Evolutionary conservation across 2,329 filamentous ascomycete genomes (phyloP).

Genomic region (Exophiala calicioides): DNA sequence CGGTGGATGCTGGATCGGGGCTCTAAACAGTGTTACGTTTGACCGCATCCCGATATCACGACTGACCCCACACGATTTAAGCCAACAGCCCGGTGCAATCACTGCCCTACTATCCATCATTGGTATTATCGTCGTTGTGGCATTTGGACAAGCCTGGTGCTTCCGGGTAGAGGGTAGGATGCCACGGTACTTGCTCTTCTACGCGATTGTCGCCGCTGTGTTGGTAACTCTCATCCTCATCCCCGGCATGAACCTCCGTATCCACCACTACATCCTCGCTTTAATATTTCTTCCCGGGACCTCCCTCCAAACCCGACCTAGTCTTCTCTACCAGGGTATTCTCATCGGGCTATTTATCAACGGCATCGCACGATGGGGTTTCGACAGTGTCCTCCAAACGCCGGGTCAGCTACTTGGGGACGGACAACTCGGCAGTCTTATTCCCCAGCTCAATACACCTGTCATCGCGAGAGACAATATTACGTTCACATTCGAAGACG

Average conservation of each 20-base stretch:
- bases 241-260: conserved; percentile 60
- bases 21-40: conserved; percentile 64
- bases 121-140: conserved; percentile 51
- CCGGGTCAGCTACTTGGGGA: conserved; percentile 50
- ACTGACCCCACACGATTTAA: conserved; percentile 61
- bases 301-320: conserved; percentile 59
- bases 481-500: conserved; percentile 5
- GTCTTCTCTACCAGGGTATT: conserved; percentile 62
- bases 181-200: conserved; percentile 52
- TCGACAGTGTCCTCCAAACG: conserved; percentile 61
- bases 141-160: conserved; percentile 57
- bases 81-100: conserved; percentile 59
- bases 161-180: conserved; percentile 61
- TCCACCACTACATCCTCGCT: conserved; percentile 65
- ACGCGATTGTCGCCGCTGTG: conserved; percentile 43
- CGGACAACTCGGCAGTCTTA: conserved; percentile 18
- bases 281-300: conserved; percentile 61
- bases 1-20: conserved; percentile 61
- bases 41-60: conserved; percentile 64
- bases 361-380: conserved; percentile 65
- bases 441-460: conserved; percentile 10
- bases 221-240: conserved; percentile 47
- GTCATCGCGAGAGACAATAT: conserved; percentile 11
- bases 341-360: conserved; percentile 64
- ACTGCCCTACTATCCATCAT: conserved; percentile 58